Conservation (phyloP, 495 filamentous ascomycete genomes). For the Cryomyces antarcticus region DNA sequence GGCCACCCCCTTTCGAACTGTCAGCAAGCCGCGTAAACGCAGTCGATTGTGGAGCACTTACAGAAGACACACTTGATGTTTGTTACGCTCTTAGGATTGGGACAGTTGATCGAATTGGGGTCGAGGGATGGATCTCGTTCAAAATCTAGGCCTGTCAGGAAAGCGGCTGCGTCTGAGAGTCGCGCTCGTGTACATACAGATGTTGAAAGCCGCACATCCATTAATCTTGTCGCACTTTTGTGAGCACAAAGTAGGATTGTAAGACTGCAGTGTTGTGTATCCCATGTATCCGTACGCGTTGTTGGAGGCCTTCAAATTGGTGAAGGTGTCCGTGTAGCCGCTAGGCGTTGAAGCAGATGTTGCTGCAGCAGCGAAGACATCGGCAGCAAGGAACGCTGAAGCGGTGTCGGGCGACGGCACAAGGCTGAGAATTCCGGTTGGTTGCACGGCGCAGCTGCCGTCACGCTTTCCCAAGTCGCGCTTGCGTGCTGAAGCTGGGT, state of each 20-base stretch:
- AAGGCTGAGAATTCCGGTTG: neutral
- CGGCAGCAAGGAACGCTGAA: neutral
- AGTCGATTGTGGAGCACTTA: neutral
- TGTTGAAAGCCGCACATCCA: conserved; percentile 7
- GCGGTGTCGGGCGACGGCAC: neutral
- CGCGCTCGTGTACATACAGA: neutral
- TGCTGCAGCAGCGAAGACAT: neutral
- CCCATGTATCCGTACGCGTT: conserved; percentile 4
- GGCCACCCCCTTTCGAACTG: neutral
- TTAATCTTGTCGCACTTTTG: conserved; percentile 3
- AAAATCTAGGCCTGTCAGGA: neutral
- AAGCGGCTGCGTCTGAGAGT: too few species aligned
- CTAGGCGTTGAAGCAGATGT: neutral
- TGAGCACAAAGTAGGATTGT: conserved; percentile 5
- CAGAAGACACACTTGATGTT: conserved; percentile 9
- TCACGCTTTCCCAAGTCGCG: neutral
- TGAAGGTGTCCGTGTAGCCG: neutral
- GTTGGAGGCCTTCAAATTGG: conserved; percentile 3
- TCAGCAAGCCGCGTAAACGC: too few species aligned
- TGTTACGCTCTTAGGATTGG: conserved; percentile 3
- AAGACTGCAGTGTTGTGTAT: conserved; percentile 5
- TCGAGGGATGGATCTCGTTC: conserved; percentile 6
- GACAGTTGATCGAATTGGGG: conserved; percentile 3
- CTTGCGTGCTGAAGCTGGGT: neutral
- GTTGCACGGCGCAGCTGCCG: neutral